A percentile compares a stretch with the other conserved stretches of the same genome.
Evolutionary conservation across 148 eudicot genomes (phyloP).

Genomic region (Vaccinium darrowii): DNA sequence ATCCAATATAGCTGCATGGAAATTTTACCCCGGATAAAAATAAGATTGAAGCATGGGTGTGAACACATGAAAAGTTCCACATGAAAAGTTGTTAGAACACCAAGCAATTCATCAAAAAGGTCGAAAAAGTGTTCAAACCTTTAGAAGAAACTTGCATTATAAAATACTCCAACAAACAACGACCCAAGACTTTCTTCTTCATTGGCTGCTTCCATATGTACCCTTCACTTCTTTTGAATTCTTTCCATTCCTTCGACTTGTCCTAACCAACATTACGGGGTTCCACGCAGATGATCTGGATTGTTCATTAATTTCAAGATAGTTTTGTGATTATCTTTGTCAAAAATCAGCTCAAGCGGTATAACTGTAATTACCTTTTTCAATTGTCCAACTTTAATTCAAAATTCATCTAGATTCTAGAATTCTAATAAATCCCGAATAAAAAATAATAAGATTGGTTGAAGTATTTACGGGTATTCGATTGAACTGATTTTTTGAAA

Average conservation of each 20-base stretch:
- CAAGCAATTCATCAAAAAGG: neutral
- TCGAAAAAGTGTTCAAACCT: neutral
- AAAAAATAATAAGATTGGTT: too few relatives aligned
- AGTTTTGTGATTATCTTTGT: too few relatives aligned
- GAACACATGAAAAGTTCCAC: neutral
- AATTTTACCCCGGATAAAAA: neutral
- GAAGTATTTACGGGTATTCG: too few relatives aligned
- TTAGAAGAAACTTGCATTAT: neutral
- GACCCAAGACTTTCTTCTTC: neutral
- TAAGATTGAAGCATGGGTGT: neutral
- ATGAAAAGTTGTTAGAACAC: neutral
- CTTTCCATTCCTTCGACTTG: neutral
- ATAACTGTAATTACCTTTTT: too few relatives aligned
- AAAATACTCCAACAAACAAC: neutral
- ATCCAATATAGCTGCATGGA: neutral
- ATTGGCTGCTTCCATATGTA: neutral
- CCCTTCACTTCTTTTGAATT: neutral
- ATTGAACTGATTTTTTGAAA: too few relatives aligned
- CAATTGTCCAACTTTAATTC: too few relatives aligned
- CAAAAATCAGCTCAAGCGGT: too few relatives aligned
- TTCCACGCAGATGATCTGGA: too few relatives aligned
- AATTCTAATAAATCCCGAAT: too few relatives aligned
- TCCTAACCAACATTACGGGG: neutral
- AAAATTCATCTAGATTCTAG: too few relatives aligned
- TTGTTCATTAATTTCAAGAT: too few relatives aligned